Percentiles rank a stretch among this genome's conserved stretches.
These are phyloP conservation scores for Kwoniella botswanensis DNA, from an alignment of 768 basidiomycete genomes.

Conservation along the genomic window DNA sequence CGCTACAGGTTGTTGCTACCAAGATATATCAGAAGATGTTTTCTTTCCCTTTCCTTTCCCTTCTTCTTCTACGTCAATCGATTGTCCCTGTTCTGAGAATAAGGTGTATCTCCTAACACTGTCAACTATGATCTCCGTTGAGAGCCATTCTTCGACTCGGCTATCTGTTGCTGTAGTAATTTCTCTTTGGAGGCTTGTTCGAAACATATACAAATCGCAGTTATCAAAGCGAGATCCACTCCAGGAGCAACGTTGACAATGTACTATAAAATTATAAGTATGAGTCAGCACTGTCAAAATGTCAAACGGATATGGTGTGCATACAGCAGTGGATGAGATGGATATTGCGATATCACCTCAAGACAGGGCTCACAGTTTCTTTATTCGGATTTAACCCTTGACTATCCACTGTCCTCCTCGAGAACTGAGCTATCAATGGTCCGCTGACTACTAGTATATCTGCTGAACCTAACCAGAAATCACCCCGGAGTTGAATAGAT, in stretches of 20 bases:
- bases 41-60: too few relatives aligned
- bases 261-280: constrained; percentile 20
- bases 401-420: constrained; percentile 43
- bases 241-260: constrained; percentile 53
- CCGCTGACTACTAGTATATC: constrained; percentile 41
- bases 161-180: background rate
- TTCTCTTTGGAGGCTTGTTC: constrained; percentile 30
- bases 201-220: constrained; percentile 56
- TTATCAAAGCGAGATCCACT: constrained; percentile 54
- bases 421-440: constrained; percentile 50
- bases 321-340: background rate
- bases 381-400: constrained; percentile 41
- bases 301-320: too few relatives aligned
- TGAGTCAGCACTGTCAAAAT: too few relatives aligned
- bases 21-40: too few relatives aligned
- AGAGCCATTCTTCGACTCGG: background rate
- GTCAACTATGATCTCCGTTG: background rate
- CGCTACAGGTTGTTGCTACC: too few relatives aligned
- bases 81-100: too few relatives aligned
- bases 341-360: too few relatives aligned
- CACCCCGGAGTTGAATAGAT: constrained; percentile 45
- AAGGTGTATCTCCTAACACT: too few relatives aligned
- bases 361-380: constrained; percentile 39
- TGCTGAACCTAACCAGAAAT: constrained; percentile 51
- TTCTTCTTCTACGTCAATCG: too few relatives aligned